Conservation (phyloP, 768 basidiomycete species). For the Xerocomellus intermedius region DNA sequence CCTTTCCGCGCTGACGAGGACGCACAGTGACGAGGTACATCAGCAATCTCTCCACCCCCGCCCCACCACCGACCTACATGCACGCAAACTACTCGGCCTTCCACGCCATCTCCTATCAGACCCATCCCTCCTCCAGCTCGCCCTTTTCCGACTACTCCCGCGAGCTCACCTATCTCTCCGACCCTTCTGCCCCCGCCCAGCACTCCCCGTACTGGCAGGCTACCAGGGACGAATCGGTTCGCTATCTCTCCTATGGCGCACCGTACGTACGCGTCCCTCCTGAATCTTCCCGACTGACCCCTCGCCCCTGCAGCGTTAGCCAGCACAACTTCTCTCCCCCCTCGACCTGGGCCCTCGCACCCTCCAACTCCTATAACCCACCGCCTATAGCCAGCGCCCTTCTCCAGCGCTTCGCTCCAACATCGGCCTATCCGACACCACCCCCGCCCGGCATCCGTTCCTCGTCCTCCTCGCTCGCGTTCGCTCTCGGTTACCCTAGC, state of each 20-base stretch:
- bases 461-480: slow-evolving; percentile 75
- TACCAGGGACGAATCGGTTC: slow-evolving; percentile 58
- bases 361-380: slow-evolving; percentile 49
- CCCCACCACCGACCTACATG: slow-evolving; percentile 61
- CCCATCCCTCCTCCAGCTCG: slow-evolving; percentile 40
- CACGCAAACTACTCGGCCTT: slow-evolving; percentile 41
- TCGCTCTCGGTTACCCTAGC: slow-evolving; percentile 57
- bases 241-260: slow-evolving; percentile 53
- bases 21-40: slow-evolving; percentile 66
- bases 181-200: slow-evolving; percentile 42
- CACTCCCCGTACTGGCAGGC: slow-evolving; percentile 64
- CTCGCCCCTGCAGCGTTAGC: slow-evolving; percentile 15
- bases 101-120: slow-evolving; percentile 27
- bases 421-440: slow-evolving; percentile 67
- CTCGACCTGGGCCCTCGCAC: slow-evolving; percentile 41
- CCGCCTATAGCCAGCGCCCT: slow-evolving; percentile 62
- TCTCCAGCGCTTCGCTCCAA: slow-evolving; percentile 60
- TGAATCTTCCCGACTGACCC: background rate
- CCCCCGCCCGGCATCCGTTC: slow-evolving; percentile 60
- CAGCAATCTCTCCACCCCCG: slow-evolving; percentile 53
- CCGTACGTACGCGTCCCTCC: slow-evolving; percentile 40
- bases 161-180: slow-evolving; percentile 55
- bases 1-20: slow-evolving; percentile 17
- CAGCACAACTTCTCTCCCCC: slow-evolving; percentile 34
- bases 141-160: slow-evolving; percentile 70